Evolutionary conservation across 1,284 basidiomycete genomes (phyloP).

Genomic region (Tranzscheliella williamsii): DNA sequence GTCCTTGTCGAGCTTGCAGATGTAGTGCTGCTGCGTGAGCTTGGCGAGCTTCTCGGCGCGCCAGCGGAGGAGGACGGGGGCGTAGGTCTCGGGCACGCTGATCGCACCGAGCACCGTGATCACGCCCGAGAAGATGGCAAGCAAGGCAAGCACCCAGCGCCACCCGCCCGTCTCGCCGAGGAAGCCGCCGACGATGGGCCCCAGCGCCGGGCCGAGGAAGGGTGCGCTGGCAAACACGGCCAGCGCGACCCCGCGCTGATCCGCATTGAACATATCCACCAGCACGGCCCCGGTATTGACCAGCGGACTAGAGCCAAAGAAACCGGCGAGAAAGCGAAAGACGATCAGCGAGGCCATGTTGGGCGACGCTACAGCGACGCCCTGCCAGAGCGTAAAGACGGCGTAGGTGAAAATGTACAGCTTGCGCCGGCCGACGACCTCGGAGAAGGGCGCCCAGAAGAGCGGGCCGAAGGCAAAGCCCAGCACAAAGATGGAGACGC

Average conservation of each 20-base stretch:
- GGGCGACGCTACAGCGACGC: constrained; percentile 69
- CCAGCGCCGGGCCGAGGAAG: constrained; percentile 71
- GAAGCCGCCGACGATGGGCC: constrained; percentile 60
- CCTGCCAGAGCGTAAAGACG: constrained; percentile 70
- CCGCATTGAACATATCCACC: constrained; percentile 71
- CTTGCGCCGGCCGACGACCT: constrained; percentile 68
- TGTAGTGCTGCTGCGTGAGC: constrained; percentile 51
- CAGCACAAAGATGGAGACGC: constrained; percentile 72
- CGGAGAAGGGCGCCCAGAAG: constrained; percentile 70
- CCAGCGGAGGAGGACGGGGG: constrained; percentile 48
- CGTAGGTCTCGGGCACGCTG: constrained; percentile 73
- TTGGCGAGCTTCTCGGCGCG: constrained; percentile 44
- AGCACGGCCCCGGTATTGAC: constrained; percentile 66
- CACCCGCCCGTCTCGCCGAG: constrained; percentile 66
- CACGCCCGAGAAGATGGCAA: constrained; percentile 69
- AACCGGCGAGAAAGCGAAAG: constrained; percentile 72
- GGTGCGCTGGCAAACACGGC: constrained; percentile 75
- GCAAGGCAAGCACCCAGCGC: constrained; percentile 76
- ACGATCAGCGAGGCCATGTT: constrained; percentile 70
- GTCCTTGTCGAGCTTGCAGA: constrained; percentile 51
- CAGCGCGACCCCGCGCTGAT: constrained; percentile 71
- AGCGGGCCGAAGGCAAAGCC: constrained; percentile 64
- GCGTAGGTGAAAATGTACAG: constrained; percentile 70
- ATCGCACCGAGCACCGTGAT: constrained; percentile 68
- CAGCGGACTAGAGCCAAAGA: constrained; percentile 66